phyloP scores from a whole-genome alignment of 306 rosid species.

The Comarum palustre region DNA sequence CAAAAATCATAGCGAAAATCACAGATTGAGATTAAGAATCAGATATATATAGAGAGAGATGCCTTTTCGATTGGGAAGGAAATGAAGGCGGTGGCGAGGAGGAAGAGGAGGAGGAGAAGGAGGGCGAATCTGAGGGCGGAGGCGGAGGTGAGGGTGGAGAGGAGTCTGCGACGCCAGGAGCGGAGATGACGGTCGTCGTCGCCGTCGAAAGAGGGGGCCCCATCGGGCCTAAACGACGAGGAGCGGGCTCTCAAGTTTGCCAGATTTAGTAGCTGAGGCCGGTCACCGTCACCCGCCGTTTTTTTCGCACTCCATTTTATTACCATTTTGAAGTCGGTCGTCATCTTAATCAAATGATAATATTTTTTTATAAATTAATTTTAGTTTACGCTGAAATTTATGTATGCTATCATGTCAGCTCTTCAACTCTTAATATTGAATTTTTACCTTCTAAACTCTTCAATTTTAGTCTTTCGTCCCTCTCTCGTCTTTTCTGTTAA shows the following conservation, averaged over 20 bases:
- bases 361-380: no score
- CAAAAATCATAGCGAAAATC: not conserved
- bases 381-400: no score
- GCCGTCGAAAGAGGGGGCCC: slow-evolving; percentile 19
- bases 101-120: slow-evolving; percentile 38
- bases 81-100: slow-evolving; percentile 40
- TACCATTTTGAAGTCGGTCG: not conserved
- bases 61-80: slow-evolving; percentile 52
- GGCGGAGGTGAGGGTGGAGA: slow-evolving; percentile 31
- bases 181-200: slow-evolving; percentile 31
- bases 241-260: slow-evolving; percentile 47
- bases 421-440: no score
- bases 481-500: no score
- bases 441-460: no score
- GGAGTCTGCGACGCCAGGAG: slow-evolving; percentile 37
- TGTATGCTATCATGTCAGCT: no score
- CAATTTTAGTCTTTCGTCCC: no score
- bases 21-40: not conserved
- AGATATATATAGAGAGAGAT: not conserved
- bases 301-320: not conserved
- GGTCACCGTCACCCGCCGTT: slow-evolving; percentile 1
- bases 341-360: not conserved
- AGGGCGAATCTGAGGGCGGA: slow-evolving; percentile 35
- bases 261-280: slow-evolving; percentile 26
- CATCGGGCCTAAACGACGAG: slow-evolving; percentile 36